Percentiles rank a stretch among this genome's conserved stretches.
These are phyloP conservation scores for Sporothrix dimorphospora DNA, from an alignment of 2,329 filamentous ascomycete species.

Conservation along the genomic window DNA sequence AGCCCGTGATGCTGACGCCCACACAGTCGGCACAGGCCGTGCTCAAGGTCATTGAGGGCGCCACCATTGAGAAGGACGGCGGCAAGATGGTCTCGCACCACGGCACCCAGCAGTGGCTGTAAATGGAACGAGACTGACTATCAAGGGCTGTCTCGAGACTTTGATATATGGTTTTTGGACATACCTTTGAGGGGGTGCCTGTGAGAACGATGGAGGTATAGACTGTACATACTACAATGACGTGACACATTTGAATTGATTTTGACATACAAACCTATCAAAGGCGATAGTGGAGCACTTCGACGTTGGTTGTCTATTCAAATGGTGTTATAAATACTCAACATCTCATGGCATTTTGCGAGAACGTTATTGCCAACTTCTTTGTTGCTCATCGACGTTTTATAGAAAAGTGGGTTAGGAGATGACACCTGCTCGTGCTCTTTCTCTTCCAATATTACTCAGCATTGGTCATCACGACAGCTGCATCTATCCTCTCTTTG, in stretches of 20 bases:
- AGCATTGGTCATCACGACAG: no score
- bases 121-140: neutral
- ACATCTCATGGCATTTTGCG: no score
- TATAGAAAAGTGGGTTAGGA: no score
- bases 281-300: no score
- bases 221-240: neutral
- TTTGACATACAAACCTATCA: neutral
- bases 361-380: no score
- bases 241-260: neutral
- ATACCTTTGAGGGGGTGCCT: neutral
- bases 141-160: neutral
- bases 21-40: conserved; percentile 43
- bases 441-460: no score
- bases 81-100: conserved; percentile 59
- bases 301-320: no score
- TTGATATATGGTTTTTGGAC: neutral
- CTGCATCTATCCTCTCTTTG: no score
- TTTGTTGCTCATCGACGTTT: no score
- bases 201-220: neutral
- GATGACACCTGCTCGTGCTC: no score
- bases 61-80: conserved; percentile 51
- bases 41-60: conserved; percentile 42
- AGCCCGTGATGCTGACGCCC: conserved; percentile 41
- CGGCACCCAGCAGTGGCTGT: conserved; percentile 59
- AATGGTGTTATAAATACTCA: no score